A percentile compares a stretch with the other conserved stretches of the same genome.
These are phyloP conservation scores for Xylaria sp. DNA, from an alignment of 2,329 filamentous ascomycete genomes.

Conservation along the genomic window DNA sequence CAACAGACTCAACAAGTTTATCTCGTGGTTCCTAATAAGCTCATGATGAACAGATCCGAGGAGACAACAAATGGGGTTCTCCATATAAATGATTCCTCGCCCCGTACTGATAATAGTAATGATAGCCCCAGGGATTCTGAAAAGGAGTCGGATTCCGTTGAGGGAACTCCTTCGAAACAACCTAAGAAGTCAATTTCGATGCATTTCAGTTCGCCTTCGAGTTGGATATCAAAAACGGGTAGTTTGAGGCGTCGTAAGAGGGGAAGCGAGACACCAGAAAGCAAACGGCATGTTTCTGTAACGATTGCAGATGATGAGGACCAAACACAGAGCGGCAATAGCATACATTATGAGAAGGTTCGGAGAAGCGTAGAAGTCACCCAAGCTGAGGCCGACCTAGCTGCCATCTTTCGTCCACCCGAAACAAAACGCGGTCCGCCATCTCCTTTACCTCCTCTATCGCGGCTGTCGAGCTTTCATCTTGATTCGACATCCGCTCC, in stretches of 20 bases:
- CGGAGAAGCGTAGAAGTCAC: slow-evolving; percentile 44
- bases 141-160: slow-evolving; percentile 44
- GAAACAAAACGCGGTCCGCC: slow-evolving; percentile 58
- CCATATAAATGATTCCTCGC: slow-evolving; percentile 7
- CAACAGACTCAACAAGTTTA: slow-evolving; percentile 50
- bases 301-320: slow-evolving; percentile 51
- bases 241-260: slow-evolving; percentile 67
- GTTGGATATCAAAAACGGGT: slow-evolving; percentile 65
- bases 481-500: slow-evolving; percentile 58
- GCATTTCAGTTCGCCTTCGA: slow-evolving; percentile 66
- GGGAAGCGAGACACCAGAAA: slow-evolving; percentile 54
- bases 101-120: slow-evolving; percentile 33
- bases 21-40: slow-evolving; percentile 50
- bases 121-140: slow-evolving; percentile 43
- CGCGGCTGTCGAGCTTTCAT: slow-evolving; percentile 64
- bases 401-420: slow-evolving; percentile 46
- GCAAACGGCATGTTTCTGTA: slow-evolving; percentile 65
- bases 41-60: slow-evolving; percentile 36
- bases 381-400: slow-evolving; percentile 46
- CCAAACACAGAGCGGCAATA: slow-evolving; percentile 38
- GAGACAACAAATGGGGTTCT: slow-evolving; percentile 12
- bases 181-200: slow-evolving; percentile 67
- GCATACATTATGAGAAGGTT: slow-evolving; percentile 44
- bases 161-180: slow-evolving; percentile 56
- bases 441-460: slow-evolving; percentile 66